Base-by-base conservation (phyloP, 106 monocot genomes). In the Dactylorhiza incarnata region DNA sequence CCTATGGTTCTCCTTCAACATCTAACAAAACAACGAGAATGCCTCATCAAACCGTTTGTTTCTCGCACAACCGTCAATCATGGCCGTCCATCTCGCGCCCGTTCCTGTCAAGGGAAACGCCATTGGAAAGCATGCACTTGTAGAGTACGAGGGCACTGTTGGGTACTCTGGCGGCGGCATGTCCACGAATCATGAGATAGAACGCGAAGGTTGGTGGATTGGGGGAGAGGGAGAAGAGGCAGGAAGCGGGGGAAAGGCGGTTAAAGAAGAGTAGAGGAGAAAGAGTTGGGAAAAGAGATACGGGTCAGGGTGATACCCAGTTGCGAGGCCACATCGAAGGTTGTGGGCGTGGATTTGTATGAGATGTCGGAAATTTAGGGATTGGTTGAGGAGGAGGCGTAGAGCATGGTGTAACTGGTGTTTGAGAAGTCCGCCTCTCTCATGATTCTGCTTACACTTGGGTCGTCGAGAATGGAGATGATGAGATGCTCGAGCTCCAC, bases 391-490 rank as follows among this genome's bases (percentile, higher is more conserved):
- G 52, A 16, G 80, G 78, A 82, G 77, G 75, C 10, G 52, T 7
- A 14, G 52, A 14, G n/a, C n/a, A n/a, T n/a, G n/a, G n/a, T n/a
- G n/a, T n/a, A n/a, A 17, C 71, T 75, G 68, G 88, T 84, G 78
- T 93, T 96, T n/a, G 93, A 96, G 81, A 93, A 96, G 3, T 93
- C 95, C 45, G 93, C 95, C 83, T 96, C 95, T 53, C 84, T 86
- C 95, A 96, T 96, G n/a, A 96, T 93, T 70, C 95, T 86, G 76
- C 95, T 96, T 7, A 96, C 95, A 72, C 95, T 93, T 17, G 95
- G 95, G 69, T 96, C 95, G 29, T 96, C 95, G 9, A 96, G 78
- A 44, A 96, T 93, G 71, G 95, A 96, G 72, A 93, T 84, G 49
- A 93, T 84, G 61, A 96, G 90, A 82, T 96, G 95, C 71, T 93